Percentiles rank a stretch among this genome's conserved stretches.
Conservation (phyloP, 805 yeast genomes). For the Yarrowia sp. region DNA sequence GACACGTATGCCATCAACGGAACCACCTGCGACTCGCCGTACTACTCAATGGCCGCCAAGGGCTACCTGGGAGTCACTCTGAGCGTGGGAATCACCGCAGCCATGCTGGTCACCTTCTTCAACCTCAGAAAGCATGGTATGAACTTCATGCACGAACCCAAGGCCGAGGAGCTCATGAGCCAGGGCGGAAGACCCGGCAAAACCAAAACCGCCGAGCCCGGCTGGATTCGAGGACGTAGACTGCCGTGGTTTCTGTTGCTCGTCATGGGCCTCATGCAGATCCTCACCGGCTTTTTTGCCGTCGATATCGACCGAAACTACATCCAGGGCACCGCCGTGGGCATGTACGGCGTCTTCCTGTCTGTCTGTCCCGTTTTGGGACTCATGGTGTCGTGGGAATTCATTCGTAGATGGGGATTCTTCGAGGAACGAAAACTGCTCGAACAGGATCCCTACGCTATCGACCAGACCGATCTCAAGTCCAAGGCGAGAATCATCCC, state of each 20-base stretch:
- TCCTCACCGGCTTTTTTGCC: slow-evolving; percentile 47
- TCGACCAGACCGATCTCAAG: slow-evolving; percentile 42
- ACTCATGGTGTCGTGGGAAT: slow-evolving; percentile 43
- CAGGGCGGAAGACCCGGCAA: slow-evolving; percentile 30
- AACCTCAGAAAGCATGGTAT: slow-evolving; percentile 46
- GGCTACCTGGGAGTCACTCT: slow-evolving; percentile 46
- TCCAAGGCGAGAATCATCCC: slow-evolving; percentile 43
- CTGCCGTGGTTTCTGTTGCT: slow-evolving; percentile 49
- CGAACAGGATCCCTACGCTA: slow-evolving; percentile 46
- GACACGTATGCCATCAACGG: slow-evolving; percentile 41
- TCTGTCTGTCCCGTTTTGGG: slow-evolving; percentile 43
- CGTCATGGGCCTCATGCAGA: slow-evolving; percentile 43
- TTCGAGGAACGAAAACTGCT: slow-evolving; percentile 46
- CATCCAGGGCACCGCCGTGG: slow-evolving; percentile 45
- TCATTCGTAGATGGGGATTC: slow-evolving; percentile 47
- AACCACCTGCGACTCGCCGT: slow-evolving; percentile 45
- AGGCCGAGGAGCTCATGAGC: slow-evolving; percentile 30
- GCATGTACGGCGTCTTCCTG: slow-evolving; percentile 44
- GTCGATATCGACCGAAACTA: slow-evolving; percentile 47
- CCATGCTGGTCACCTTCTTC: slow-evolving; percentile 45
- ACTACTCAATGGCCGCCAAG: slow-evolving; percentile 43
- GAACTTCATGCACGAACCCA: slow-evolving; percentile 39
- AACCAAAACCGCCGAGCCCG: slow-evolving; percentile 43
- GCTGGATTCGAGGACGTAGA: slow-evolving; percentile 44
- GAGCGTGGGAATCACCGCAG: slow-evolving; percentile 42